A percentile compares a stretch with the other conserved stretches of the same genome.
phyloP scores from a whole-genome alignment of 768 basidiomycete species.

The Calocybe cyanea region DNA sequence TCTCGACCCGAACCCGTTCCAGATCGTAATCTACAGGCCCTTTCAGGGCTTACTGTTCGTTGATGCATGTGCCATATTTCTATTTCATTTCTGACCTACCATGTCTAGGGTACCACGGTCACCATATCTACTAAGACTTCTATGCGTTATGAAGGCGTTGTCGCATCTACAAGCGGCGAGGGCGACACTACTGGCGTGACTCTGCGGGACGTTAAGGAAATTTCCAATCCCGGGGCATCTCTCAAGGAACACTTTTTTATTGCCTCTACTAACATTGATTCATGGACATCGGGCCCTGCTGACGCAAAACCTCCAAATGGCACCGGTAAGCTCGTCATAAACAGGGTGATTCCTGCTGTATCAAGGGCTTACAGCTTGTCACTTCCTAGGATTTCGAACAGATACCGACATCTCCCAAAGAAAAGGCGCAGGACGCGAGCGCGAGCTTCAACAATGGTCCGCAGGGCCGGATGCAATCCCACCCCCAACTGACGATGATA shows the following conservation, averaged over 20 bases:
- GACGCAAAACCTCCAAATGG: slow-evolving; percentile 67
- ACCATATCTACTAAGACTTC: slow-evolving; percentile 70
- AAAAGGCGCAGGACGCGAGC: slow-evolving; percentile 52
- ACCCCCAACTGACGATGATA: slow-evolving; percentile 60
- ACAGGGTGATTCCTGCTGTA: slow-evolving; percentile 1
- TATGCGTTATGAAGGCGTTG: slow-evolving; percentile 71
- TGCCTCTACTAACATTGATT: slow-evolving; percentile 68
- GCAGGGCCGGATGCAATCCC: slow-evolving; percentile 34
- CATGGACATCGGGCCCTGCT: slow-evolving; percentile 70
- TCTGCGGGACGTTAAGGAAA: slow-evolving; percentile 75
- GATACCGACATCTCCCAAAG: slow-evolving; percentile 74
- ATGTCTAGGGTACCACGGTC: slow-evolving; percentile 62
- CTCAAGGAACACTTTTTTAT: slow-evolving; percentile 71
- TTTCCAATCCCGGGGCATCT: slow-evolving; percentile 60
- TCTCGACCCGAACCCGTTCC: slow-evolving; percentile 43
- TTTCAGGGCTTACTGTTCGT: slow-evolving; percentile 71
- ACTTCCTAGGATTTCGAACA: slow-evolving; percentile 66
- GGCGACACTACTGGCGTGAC: slow-evolving; percentile 70
- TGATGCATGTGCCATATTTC: not conserved
- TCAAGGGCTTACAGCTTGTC: slow-evolving; percentile 4
- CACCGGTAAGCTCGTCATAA: slow-evolving; percentile 51
- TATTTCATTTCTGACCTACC: slow-evolving; percentile 1
- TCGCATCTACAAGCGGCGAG: slow-evolving; percentile 56
- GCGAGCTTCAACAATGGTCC: slow-evolving; percentile 81
- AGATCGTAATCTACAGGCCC: slow-evolving; percentile 59